phyloP scores from a whole-genome alignment of 257 asterid species.

The Solanum chaucha region DNA sequence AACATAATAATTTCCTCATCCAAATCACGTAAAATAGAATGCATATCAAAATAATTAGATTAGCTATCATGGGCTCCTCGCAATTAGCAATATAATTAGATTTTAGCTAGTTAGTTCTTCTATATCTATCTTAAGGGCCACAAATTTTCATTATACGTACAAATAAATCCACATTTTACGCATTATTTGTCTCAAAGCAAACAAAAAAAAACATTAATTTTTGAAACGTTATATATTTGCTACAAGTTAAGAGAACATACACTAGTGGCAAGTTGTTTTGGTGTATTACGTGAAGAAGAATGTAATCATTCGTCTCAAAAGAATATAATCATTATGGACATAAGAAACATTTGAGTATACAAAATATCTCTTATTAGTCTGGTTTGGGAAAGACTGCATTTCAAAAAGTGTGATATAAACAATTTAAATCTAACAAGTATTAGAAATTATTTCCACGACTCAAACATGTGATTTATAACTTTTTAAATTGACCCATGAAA shows the following conservation, averaged over 20 bases:
- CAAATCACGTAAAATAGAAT: background rate
- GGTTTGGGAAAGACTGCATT: background rate
- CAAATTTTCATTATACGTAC: background rate
- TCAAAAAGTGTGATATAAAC: background rate
- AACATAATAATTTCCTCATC: background rate
- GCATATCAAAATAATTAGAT: background rate
- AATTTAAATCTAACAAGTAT: background rate
- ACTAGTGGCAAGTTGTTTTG: background rate
- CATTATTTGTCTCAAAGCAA: background rate
- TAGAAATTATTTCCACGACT: accelerated
- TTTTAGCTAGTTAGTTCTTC: background rate
- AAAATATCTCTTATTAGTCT: background rate
- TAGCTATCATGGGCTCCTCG: background rate
- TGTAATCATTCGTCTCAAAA: background rate
- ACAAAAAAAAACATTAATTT: background rate
- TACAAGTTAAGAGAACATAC: background rate
- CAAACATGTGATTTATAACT: background rate
- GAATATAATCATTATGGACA: background rate
- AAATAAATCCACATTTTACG: background rate
- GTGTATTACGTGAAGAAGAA: background rate
- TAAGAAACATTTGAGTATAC: background rate
- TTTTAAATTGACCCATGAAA: background rate
- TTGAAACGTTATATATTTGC: background rate
- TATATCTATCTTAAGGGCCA: background rate
- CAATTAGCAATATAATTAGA: background rate